Percentiles rank a stretch among this genome's conserved stretches.
Conservation (phyloP, 2,329 filamentous ascomycete genomes). For the Camillea tinctor region DNA sequence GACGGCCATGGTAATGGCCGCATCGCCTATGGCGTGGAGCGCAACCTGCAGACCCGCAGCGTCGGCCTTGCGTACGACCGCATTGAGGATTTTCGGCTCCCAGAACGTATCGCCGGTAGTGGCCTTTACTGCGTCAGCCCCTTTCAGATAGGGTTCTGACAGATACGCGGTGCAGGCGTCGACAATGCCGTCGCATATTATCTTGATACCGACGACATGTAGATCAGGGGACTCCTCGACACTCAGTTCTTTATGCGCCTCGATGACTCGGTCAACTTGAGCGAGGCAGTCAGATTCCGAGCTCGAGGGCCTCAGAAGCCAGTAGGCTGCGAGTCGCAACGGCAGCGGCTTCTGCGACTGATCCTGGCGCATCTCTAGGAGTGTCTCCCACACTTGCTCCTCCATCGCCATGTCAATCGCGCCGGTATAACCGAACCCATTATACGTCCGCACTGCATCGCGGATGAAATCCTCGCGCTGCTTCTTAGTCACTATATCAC, state of each 20-base stretch:
- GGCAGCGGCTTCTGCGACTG: slow-evolving; percentile 31
- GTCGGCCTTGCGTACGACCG: slow-evolving; percentile 50
- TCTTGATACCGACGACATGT: slow-evolving; percentile 58
- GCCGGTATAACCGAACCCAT: slow-evolving; percentile 52
- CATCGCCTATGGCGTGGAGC: slow-evolving; percentile 62
- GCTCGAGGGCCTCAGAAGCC: slow-evolving; percentile 52
- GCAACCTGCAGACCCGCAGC: slow-evolving; percentile 55
- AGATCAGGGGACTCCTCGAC: slow-evolving; percentile 33
- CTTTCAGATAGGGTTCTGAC: slow-evolving; percentile 52
- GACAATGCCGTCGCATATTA: slow-evolving; percentile 62
- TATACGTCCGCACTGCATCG: slow-evolving; percentile 50
- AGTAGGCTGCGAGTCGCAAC: slow-evolving; percentile 54
- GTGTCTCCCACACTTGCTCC: slow-evolving; percentile 50
- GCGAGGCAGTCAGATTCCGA: slow-evolving; percentile 40
- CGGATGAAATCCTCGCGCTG: slow-evolving; percentile 49
- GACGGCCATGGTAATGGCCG: slow-evolving; percentile 55
- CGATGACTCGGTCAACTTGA: slow-evolving; percentile 51
- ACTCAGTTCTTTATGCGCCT: slow-evolving; percentile 33
- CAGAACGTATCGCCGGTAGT: slow-evolving; percentile 50
- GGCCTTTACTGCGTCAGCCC: slow-evolving; percentile 26
- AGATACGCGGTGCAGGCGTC: slow-evolving; percentile 62
- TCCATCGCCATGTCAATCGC: slow-evolving; percentile 63
- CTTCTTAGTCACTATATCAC: slow-evolving; percentile 44
- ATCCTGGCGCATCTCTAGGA: slow-evolving; percentile 43
- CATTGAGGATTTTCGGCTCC: slow-evolving; percentile 46